Base-by-base conservation (phyloP, 805 yeast species). In the Teunomyces stri region DNA sequence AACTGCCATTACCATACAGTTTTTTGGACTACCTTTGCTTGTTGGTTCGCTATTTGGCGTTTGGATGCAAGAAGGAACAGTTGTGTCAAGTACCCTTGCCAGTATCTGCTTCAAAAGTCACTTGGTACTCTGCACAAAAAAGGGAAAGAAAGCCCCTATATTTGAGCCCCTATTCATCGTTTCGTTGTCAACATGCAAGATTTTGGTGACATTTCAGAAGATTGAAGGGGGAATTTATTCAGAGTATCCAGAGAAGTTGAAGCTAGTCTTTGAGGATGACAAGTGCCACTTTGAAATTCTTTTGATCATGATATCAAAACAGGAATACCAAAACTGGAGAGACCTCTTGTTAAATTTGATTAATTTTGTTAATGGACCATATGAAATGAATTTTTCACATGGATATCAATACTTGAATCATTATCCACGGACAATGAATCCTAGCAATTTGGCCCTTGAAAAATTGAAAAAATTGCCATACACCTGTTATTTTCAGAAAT, bases 91-190 rank as follows among this genome's bases (percentile, higher is more conserved):
- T 16, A 59, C 46, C 48, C 56, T 62, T 60, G 80, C 65, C 45
- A 69, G 58, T 37, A 47, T 80, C 37, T 54, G 80, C 16, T 81
- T 78, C 64, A 78, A 81, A 49, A 70, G 81, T 4, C 82, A 80
- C 57, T 55, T 81, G 22, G 51, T 82, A 0, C 48, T 78, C 30
- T 49, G 64, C 20, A 49, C 64, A 13, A 42, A 56, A 20, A 63
- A 61, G 49, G 43, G 46, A 11, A 46, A 53, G 9, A 62, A 61
- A 47, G 41, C 47, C 10, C 45, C 52, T 6, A 64, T 54, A 22
- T 56, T 60, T 29, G 71, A 64, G 4, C 67, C 79, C 5, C 65
- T 62, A 12, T 77, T 80, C 51, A 68, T 81, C 11, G 65, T 82
- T 6, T 84, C 87, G 0, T 59, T 80, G 28, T 53, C 73, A 5